Evolutionary conservation across 768 basidiomycete species (phyloP).

Genomic region (Tremella mesenterica): DNA sequence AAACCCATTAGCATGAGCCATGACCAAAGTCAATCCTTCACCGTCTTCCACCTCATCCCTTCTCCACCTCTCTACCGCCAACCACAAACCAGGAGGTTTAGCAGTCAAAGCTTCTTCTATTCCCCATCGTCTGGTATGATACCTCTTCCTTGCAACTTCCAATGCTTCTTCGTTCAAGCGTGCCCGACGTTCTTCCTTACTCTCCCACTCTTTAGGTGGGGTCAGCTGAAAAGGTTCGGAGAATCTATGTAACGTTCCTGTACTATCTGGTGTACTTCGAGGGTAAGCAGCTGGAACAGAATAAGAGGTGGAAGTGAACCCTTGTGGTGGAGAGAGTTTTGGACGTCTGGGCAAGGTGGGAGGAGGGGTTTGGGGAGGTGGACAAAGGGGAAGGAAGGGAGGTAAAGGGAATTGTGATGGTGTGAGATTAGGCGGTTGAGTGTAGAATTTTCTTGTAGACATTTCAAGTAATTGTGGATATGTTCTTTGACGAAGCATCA

Average conservation of each 20-base stretch:
- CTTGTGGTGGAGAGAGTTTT: neutral
- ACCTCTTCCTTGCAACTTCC: neutral
- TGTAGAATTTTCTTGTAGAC: too few relatives aligned
- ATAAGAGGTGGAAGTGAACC: neutral
- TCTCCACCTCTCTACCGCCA: slow-evolving; percentile 19
- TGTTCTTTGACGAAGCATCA: too few relatives aligned
- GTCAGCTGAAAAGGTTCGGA: slow-evolving; percentile 8
- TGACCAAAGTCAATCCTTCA: slow-evolving; percentile 61
- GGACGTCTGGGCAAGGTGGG: neutral
- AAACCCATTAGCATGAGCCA: slow-evolving; percentile 80
- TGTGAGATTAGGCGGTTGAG: neutral
- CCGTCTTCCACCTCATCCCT: slow-evolving; percentile 7
- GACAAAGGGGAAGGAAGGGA: neutral
- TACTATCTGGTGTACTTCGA: neutral
- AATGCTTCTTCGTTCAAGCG: slow-evolving; percentile 7
- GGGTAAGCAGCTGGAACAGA: slow-evolving; percentile 22
- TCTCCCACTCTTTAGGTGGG: slow-evolving; percentile 6
- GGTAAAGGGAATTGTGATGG: neutral
- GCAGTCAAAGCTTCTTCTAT: neutral
- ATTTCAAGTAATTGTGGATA: too few relatives aligned
- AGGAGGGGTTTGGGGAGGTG: neutral
- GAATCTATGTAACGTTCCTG: slow-evolving; percentile 6
- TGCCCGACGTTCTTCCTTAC: slow-evolving; percentile 10
- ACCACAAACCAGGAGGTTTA: slow-evolving; percentile 5
- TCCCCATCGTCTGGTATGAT: slow-evolving; percentile 1